Conservation (phyloP, 2,329 filamentous ascomycete genomes). For the Boeremia lycopersici region DNA sequence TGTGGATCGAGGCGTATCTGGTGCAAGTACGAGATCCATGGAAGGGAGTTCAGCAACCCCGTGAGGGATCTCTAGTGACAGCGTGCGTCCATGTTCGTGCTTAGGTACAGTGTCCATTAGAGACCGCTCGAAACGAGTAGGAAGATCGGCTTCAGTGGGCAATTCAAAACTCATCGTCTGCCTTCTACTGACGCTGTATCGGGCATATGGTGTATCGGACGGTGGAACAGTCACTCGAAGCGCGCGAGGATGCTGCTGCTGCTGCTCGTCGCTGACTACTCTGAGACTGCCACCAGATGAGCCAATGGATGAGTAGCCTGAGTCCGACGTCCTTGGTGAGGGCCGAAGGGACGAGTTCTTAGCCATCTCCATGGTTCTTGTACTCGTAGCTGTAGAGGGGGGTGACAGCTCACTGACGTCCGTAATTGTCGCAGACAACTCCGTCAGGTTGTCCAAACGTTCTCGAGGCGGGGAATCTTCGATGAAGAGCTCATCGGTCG, state of each 20-base stretch:
- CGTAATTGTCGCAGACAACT: constrained; percentile 12
- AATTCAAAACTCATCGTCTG: constrained; percentile 7
- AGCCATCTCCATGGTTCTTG: constrained; percentile 6
- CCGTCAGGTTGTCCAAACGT: constrained; percentile 2
- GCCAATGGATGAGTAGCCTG: constrained; percentile 47
- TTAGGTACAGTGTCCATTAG: constrained; percentile 5
- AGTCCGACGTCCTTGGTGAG: constrained; percentile 42
- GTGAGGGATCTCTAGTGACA: constrained; percentile 20
- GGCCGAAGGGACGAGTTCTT: constrained; percentile 22
- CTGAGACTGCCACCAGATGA: constrained; percentile 4
- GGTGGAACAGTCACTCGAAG: constrained; percentile 5
- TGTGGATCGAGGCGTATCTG: constrained; percentile 23
- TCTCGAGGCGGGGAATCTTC: background rate
- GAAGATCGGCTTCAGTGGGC: background rate
- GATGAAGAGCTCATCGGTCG: constrained; percentile 7
- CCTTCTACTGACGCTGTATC: constrained; percentile 14
- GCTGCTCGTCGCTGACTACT: background rate
- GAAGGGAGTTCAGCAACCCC: constrained; percentile 11
- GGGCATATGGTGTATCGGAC: background rate
- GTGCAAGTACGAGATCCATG: constrained; percentile 5
- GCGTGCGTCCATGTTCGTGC: constrained; percentile 7
- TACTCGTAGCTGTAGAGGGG: constrained; percentile 15
- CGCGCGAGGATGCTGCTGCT: constrained; percentile 5
- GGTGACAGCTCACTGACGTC: constrained; percentile 12
- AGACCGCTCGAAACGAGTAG: constrained; percentile 1